Base-by-base conservation (phyloP, 495 filamentous ascomycete genomes). In the Cryomyces minteri region DNA sequence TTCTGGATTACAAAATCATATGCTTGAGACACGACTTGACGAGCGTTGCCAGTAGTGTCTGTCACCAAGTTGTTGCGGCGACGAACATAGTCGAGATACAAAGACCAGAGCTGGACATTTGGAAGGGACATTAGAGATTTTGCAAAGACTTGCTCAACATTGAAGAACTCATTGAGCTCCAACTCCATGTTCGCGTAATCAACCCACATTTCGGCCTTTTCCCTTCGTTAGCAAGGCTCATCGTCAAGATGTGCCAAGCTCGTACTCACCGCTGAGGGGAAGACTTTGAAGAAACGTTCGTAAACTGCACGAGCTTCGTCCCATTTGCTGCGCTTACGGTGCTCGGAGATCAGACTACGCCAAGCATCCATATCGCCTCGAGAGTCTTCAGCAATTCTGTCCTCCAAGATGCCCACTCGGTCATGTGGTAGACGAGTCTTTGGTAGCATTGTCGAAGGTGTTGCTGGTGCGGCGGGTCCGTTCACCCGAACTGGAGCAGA, bases 41-140 rank as follows among this genome's bases (percentile, higher is more conserved):
- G 80, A 33, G 84, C 80, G 40, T 74, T 66, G 32, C 82, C 85
- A 33, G 71, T 68, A n/a, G 73, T 66, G 56, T 95, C 90, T 48
- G 76, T 88, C 5, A 72, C 76, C 39, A 95, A 64, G 48, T 90
- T 83, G 56, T 96, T 88, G 43, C 79, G 71, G 12, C 90, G 84
- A 43, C 92, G 88, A 49, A 96, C 77, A 59, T 96, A 95, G 60
- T 93, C 82, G 33, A 98, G 69, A 58, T 98, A 98, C n/a, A 80
- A 72, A 12, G 77, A 82, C 88, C 88, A 98, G 6, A 98, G 74
- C 43, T 79, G 71, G 31, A 95, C 76, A 59, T 86, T 80, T 12
- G 80, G 82, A 10, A 84, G 76, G 18, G 68, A 64, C 48, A 82
- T 62, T 39, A 98, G 73, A 39, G 75, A 82, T 44, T 71, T 73